These are phyloP conservation scores for Corynascus novoguineensis DNA, from an alignment of 495 filamentous ascomycete species.

Conservation along the genomic window DNA sequence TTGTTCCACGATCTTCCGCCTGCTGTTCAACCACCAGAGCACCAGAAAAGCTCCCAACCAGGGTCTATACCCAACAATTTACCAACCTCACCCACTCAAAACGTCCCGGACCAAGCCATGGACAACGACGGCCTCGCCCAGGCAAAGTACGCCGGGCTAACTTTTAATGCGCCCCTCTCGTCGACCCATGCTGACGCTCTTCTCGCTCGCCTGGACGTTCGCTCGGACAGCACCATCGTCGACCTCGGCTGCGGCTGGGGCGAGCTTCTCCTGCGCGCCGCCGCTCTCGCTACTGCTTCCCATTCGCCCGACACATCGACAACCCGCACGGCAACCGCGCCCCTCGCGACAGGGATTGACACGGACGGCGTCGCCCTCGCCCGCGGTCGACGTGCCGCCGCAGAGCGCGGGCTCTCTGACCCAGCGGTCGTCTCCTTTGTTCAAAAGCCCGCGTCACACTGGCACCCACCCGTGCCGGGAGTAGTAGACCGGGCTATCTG, in stretches of 20 bases:
- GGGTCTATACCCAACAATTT: not conserved
- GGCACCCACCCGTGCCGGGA: not conserved
- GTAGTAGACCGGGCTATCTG: not conserved
- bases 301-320: not conserved
- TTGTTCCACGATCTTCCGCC: too few relatives aligned
- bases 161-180: not conserved
- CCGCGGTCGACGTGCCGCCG: not conserved
- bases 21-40: too few relatives aligned
- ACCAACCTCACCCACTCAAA: not conserved
- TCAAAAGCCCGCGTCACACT: not conserved
- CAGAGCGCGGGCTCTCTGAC: not conserved
- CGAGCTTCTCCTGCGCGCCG: not conserved
- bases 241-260: conserved; percentile 8
- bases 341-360: not conserved
- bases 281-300: too few relatives aligned
- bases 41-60: not conserved
- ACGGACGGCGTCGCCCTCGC: not conserved
- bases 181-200: not conserved
- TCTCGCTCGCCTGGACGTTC: not conserved
- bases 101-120: not conserved
- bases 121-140: not conserved
- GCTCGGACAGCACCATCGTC: not conserved
- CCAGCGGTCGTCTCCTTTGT: not conserved
- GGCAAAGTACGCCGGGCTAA: not conserved
- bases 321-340: not conserved